Evolutionary conservation across 2,329 filamentous ascomycete genomes (phyloP).

Genomic region (Graphilbum fragrans): DNA sequence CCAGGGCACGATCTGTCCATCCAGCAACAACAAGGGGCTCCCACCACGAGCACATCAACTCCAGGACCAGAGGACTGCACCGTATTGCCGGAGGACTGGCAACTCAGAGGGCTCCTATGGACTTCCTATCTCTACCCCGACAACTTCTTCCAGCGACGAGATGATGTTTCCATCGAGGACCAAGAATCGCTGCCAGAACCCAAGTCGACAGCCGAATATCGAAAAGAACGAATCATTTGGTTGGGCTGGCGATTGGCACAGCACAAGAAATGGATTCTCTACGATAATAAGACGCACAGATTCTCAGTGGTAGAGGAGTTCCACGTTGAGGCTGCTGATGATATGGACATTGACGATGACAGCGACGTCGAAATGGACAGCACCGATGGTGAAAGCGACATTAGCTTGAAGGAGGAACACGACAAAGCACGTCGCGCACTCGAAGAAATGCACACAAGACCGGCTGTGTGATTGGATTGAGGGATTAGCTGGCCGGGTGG

Average conservation of each 20-base stretch:
- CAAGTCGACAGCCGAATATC: conserved; percentile 42
- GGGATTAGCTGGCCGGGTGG: too few relatives aligned
- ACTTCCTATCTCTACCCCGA: conserved; percentile 43
- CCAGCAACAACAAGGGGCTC: too few relatives aligned
- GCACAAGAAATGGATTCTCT: conserved; percentile 30
- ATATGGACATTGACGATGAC: neutral
- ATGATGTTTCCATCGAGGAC: conserved; percentile 47
- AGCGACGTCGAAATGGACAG: neutral
- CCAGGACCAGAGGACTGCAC: too few relatives aligned
- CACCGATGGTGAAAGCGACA: neutral
- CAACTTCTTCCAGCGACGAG: conserved; percentile 37
- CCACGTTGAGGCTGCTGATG: neutral
- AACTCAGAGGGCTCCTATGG: conserved; percentile 52
- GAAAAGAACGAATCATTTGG: conserved; percentile 48
- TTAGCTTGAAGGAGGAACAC: too few relatives aligned
- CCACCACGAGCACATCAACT: too few relatives aligned
- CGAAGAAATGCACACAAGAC: too few relatives aligned
- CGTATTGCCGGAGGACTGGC: conserved; percentile 60
- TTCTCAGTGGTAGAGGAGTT: conserved; percentile 24
- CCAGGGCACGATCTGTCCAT: too few relatives aligned
- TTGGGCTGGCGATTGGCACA: conserved; percentile 36
- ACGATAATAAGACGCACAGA: conserved; percentile 21
- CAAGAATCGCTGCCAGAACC: conserved; percentile 54
- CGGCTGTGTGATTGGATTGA: too few relatives aligned
- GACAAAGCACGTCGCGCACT: too few relatives aligned